Evolutionary conservation across 805 yeast species (phyloP).

Genomic region (Limtongozyma cylindracea): DNA sequence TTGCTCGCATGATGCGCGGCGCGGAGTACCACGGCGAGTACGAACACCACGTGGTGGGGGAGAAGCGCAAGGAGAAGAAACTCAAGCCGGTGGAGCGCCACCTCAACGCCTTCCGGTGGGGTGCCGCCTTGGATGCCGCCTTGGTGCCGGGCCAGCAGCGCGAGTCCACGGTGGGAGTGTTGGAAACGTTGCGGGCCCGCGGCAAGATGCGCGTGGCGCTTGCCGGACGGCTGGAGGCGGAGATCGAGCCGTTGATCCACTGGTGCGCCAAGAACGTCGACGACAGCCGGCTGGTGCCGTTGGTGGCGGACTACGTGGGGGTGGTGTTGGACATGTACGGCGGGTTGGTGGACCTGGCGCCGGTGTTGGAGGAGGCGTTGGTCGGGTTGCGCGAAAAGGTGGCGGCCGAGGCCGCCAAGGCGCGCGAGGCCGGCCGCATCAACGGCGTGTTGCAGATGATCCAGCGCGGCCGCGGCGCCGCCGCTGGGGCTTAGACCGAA

Average conservation of each 20-base stretch:
- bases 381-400: conserved; percentile 33
- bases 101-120: conserved; percentile 74
- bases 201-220: conserved; percentile 76
- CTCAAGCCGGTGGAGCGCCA: conserved; percentile 64
- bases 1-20: conserved; percentile 71
- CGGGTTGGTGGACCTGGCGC: conserved; percentile 41
- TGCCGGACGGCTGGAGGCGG: conserved; percentile 61
- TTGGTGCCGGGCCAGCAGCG: conserved; percentile 54
- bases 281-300: conserved; percentile 45
- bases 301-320: conserved; percentile 43
- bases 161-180: conserved; percentile 59
- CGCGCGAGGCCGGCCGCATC: conserved; percentile 70
- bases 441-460: conserved; percentile 91
- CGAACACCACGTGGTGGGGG: conserved; percentile 47
- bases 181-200: conserved; percentile 66
- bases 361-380: conserved; percentile 54
- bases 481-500: too few relatives aligned
- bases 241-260: conserved; percentile 62
- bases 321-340: conserved; percentile 57
- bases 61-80: conserved; percentile 23
- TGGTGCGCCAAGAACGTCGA: conserved; percentile 65
- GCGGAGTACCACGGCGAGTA: conserved; percentile 77
- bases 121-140: conserved; percentile 78
- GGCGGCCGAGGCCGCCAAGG: conserved; percentile 43
- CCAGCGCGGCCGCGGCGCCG: too few relatives aligned